Evolutionary conservation across 805 yeast species (phyloP).

Genomic region (Yamadazyma nakazawae): DNA sequence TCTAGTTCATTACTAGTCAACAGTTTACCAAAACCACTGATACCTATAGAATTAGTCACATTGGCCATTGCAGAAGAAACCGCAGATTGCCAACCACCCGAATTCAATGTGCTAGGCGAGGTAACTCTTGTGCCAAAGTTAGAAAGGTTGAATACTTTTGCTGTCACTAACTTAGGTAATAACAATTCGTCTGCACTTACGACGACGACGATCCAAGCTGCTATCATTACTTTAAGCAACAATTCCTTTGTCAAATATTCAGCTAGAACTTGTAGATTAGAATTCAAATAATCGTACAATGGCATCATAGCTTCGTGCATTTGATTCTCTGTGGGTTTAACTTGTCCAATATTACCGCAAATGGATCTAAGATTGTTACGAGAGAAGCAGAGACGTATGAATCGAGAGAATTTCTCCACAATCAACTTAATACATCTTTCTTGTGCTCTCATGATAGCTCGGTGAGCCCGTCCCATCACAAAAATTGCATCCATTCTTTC

Average conservation of each 20-base stretch:
- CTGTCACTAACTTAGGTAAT: conserved; percentile 64
- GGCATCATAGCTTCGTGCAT: conserved; percentile 69
- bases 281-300: conserved; percentile 68
- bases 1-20: conserved; percentile 61
- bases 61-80: conserved; percentile 49
- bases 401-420: conserved; percentile 68
- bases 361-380: conserved; percentile 52
- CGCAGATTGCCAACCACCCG: conserved; percentile 41
- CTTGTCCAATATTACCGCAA: conserved; percentile 49
- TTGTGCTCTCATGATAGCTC: conserved; percentile 60
- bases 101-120: conserved; percentile 6
- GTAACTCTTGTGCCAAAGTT: conserved; percentile 19
- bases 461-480: conserved; percentile 71
- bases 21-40: conserved; percentile 52
- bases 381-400: conserved; percentile 57
- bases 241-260: conserved; percentile 53
- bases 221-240: conserved; percentile 62
- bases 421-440: conserved; percentile 66
- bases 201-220: conserved; percentile 77
- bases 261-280: conserved; percentile 64
- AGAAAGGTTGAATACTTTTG: conserved; percentile 29
- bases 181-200: conserved; percentile 65
- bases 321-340: conserved; percentile 42
- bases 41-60: conserved; percentile 40
- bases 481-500: conserved; percentile 80